Percentiles rank a stretch among this genome's conserved stretches.
Conservation (phyloP, 257 asterid species). For the Gentiana dahurica region DNA sequence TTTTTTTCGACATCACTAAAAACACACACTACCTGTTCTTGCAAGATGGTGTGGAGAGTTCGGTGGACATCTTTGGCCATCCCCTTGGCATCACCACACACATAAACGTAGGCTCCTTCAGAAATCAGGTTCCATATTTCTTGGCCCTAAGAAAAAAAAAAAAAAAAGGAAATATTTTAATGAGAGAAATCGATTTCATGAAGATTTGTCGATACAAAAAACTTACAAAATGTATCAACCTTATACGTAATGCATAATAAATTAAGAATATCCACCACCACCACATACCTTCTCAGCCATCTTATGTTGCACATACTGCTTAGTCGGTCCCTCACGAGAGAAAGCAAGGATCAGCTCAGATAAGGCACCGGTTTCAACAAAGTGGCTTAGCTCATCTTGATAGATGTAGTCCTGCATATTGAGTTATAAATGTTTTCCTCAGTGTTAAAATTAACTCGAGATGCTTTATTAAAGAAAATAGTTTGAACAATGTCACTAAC, state of each 20-base stretch:
- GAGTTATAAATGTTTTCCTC: not conserved
- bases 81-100: slow-evolving; percentile 98
- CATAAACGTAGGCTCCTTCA: slow-evolving; percentile 76
- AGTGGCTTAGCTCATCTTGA: slow-evolving; percentile 64
- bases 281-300: slow-evolving; percentile 62
- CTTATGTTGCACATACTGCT: slow-evolving; percentile 96
- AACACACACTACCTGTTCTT: slow-evolving; percentile 58
- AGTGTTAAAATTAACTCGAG: too few species aligned
- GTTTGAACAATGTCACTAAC: slow-evolving; percentile 24
- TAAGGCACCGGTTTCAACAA: slow-evolving; percentile 56
- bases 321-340: slow-evolving; percentile 81
- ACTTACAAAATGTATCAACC: too few species aligned
- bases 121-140: slow-evolving; percentile 82
- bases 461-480: too few species aligned
- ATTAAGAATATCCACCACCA: not conserved
- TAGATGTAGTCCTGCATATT: slow-evolving; percentile 75
- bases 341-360: slow-evolving; percentile 92
- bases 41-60: slow-evolving; percentile 77
- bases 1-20: too few species aligned
- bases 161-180: not conserved
- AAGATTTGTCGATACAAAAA: too few species aligned
- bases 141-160: slow-evolving; percentile 36
- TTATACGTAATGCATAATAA: not conserved
- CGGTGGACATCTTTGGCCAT: slow-evolving; percentile 99
- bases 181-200: too few species aligned